Conservation (phyloP, 2,329 filamentous ascomycete genomes). For the Exophiala dermatitidis region DNA sequence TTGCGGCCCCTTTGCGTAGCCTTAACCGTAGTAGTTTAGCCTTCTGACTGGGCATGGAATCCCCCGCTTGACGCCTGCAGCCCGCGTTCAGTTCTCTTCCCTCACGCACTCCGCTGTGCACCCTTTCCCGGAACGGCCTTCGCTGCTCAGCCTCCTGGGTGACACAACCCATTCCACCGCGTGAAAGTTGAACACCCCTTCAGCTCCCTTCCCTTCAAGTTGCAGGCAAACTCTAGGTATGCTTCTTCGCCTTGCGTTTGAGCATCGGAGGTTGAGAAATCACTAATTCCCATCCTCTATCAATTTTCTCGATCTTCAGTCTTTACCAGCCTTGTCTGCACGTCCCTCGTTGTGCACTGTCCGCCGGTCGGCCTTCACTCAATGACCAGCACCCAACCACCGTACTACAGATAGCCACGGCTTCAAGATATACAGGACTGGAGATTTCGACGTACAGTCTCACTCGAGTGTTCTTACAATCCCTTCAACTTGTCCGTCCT, state of each 20-base stretch:
- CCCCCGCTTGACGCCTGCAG: not conserved
- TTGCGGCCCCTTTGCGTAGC: not conserved
- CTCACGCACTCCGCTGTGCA: not conserved
- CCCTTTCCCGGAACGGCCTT: not conserved
- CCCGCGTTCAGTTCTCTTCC: constrained; percentile 4
- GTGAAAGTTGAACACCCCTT: no score
- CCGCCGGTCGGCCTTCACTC: constrained; percentile 18
- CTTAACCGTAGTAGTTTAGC: not conserved
- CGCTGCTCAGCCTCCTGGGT: constrained; percentile 16
- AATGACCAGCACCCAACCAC: constrained; percentile 4
- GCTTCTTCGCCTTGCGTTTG: no score
- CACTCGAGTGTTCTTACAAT: not conserved
- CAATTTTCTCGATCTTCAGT: not conserved
- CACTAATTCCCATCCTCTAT: not conserved
- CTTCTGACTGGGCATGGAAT: not conserved
- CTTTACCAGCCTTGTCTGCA: constrained; percentile 6
- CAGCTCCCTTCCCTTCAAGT: no score
- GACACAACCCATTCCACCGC: constrained; percentile 1
- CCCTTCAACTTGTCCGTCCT: not conserved
- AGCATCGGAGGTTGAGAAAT: no score
- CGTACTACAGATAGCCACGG: not conserved
- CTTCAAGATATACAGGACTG: not conserved
- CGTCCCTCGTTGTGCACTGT: constrained; percentile 19
- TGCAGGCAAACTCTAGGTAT: no score
- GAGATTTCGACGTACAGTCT: not conserved